Evolutionary conservation across 2,329 filamentous ascomycete species (phyloP).

Genomic region (Diaporthe sp.): DNA sequence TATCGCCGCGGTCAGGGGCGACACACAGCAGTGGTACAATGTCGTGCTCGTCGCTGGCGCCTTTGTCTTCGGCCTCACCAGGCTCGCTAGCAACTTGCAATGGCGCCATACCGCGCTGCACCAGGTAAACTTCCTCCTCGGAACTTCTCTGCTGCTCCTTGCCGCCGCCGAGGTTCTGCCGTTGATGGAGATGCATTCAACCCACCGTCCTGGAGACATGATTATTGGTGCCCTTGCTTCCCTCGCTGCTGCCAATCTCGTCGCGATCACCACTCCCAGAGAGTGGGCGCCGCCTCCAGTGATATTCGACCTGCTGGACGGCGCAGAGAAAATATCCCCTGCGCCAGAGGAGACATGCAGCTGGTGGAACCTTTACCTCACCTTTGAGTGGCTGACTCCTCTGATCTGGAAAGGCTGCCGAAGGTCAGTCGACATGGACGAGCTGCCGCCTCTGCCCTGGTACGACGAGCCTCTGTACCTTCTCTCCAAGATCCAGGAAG

Average conservation of each 20-base stretch:
- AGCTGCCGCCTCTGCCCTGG: constrained; percentile 65
- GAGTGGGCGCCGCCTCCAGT: constrained; percentile 63
- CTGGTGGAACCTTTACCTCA: constrained; percentile 65
- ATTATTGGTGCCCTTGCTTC: constrained; percentile 52
- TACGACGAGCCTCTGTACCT: constrained; percentile 68
- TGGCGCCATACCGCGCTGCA: constrained; percentile 41
- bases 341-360: constrained; percentile 67
- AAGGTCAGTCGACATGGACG: constrained; percentile 59
- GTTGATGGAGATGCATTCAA: constrained; percentile 39
- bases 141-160: constrained; percentile 32
- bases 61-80: constrained; percentile 34
- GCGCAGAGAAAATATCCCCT: constrained; percentile 53
- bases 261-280: constrained; percentile 62
- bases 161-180: constrained; percentile 43
- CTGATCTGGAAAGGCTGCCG: constrained; percentile 61
- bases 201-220: constrained; percentile 47
- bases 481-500: constrained; percentile 57
- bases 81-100: constrained; percentile 31
- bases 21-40: constrained; percentile 33
- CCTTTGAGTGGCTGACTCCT: constrained; percentile 65
- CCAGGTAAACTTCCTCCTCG: constrained; percentile 39
- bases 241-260: constrained; percentile 53
- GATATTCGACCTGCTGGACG: constrained; percentile 55
- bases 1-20: constrained; percentile 30
- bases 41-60: constrained; percentile 34